Percentiles rank a stretch among this genome's conserved stretches.
Evolutionary conservation across 179 eudicot species (phyloP).

Genomic region (Silene vulgaris): DNA sequence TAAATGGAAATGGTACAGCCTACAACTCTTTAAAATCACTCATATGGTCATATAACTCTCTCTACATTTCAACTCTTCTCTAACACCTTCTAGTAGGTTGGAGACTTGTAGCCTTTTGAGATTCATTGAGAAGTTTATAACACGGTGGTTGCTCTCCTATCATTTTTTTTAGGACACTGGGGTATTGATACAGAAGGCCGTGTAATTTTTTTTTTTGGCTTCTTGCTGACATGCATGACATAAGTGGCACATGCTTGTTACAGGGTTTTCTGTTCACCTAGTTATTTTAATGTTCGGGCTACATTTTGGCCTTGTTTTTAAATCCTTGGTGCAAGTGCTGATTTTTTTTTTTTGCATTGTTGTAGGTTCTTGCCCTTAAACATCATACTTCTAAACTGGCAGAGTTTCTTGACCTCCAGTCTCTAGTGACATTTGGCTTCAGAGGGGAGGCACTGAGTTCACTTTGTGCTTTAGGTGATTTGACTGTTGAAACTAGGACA

Average conservation of each 20-base stretch:
- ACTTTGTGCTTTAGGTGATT: slow-evolving; percentile 71
- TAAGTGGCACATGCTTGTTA: neutral
- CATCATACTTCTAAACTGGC: slow-evolving; percentile 93
- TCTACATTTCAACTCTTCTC: neutral
- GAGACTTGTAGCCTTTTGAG: neutral
- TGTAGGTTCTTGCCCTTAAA: slow-evolving; percentile 81
- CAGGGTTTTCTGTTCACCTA: neutral
- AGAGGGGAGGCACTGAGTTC: slow-evolving; percentile 98
- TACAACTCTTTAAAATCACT: neutral
- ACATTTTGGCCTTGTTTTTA: slow-evolving; percentile 9
- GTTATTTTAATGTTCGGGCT: slow-evolving; percentile 3
- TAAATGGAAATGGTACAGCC: neutral
- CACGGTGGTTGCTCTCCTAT: neutral
- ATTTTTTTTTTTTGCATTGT: slow-evolving; percentile 16
- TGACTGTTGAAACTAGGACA: slow-evolving; percentile 89
- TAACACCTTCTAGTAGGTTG: neutral
- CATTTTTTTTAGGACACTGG: neutral
- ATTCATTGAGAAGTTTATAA: neutral
- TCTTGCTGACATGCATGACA: neutral
- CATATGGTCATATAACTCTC: neutral
- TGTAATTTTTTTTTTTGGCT: neutral
- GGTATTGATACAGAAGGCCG: neutral
- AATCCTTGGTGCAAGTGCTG: neutral
- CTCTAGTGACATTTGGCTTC: slow-evolving; percentile 81
- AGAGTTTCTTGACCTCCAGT: slow-evolving; percentile 87